Base-by-base conservation (phyloP, 495 filamentous ascomycete species). In the Aspergillus incahuasiensis region DNA sequence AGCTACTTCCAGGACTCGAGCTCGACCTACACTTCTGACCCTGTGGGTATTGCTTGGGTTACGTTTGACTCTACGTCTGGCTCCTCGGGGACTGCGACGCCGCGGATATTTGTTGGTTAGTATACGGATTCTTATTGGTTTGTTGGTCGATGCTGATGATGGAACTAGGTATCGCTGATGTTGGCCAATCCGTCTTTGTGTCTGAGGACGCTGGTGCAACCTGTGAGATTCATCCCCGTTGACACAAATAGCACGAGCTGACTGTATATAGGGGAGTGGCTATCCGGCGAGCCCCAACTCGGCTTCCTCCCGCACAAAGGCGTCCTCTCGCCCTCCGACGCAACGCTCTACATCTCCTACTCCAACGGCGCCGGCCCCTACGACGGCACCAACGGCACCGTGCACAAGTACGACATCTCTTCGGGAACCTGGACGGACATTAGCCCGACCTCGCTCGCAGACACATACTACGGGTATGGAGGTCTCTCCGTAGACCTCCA, bases 391-490 rank as follows among this genome's bases (percentile, higher is more conserved):
- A 59, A 59, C 43, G 57, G 57, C 6, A 59, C 57, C 2, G 57
- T 59, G 1, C 57, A 59, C 51, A 54, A 55, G 45, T 59, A 59
- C 32, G 39, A 59, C 57, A 59, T 59, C 57, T 41, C 51, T 16
- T 28, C 44, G 21, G 49, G 34, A 30, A 39, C 44, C 1, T 59
- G 57, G 57, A 59, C 57, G 16, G 57, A 59, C 51, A 59, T 59
- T 45, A 59, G 57, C 21, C 57, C 57, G 1, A 59, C 57, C 21
- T 46, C 51, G 19, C 22, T 59, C 18, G 20, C 51, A 24, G 20
- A n/a, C 25, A 59, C 57, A n/a, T 59, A 59, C 44, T 59, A 59
- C 52, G 57, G 57, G 25, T 59, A 59, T 46, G 57, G 57, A 7
- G 57, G 57, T 11, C 40, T 59, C 24, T 38, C 57, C 1, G 57